Base-by-base conservation (phyloP, 1,284 basidiomycete species). In the Kwoniella shivajii region DNA sequence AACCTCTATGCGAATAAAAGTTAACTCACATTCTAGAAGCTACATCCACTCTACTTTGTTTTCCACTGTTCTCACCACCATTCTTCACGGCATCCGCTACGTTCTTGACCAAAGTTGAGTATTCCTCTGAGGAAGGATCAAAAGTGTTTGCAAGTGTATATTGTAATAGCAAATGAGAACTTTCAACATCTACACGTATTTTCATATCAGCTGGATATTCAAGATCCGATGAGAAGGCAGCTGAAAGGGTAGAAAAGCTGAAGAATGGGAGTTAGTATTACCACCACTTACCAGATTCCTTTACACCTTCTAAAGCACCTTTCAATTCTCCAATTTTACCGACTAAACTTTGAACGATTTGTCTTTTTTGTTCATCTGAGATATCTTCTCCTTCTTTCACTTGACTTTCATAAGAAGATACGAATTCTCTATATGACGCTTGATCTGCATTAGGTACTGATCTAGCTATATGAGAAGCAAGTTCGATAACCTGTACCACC, bases 401-500 rank as follows among this genome's bases (percentile, higher is more conserved):
- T 24, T 81, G 80, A 57, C 80, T 81, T 45, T 90, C 72, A 18
- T 82, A 81, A 49, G 85, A 82, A 69, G 84, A 82, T 72, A 91
- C 86, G 29, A 88, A 85, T 49, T 85, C 84, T 61, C 86, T 81
- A 69, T 85, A 85, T 0, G 82, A 76, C 38, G 82, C 74, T 54
- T 85, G 85, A 64, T 88, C 86, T 47, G 87, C 37, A 45, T 90
- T 88, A 57, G 88, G 79, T 64, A 81, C 80, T 59, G 83, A 82
- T 68, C 86, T 83, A 30, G 86, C 83, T 60, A 90, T 80, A 77
- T 90, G 93, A 67, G 85, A 84, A 42, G 89, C 84, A 41, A 92
- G 80, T 73, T 93, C 90, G 71, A 85, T 82, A 68, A 90, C 84
- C 88, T 92, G 75, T 39, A 29, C n/a, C n/a, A n/a, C n/a, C n/a